Base-by-base conservation (phyloP, 139 green algal genomes). In the Picochlorum sp. region DNA sequence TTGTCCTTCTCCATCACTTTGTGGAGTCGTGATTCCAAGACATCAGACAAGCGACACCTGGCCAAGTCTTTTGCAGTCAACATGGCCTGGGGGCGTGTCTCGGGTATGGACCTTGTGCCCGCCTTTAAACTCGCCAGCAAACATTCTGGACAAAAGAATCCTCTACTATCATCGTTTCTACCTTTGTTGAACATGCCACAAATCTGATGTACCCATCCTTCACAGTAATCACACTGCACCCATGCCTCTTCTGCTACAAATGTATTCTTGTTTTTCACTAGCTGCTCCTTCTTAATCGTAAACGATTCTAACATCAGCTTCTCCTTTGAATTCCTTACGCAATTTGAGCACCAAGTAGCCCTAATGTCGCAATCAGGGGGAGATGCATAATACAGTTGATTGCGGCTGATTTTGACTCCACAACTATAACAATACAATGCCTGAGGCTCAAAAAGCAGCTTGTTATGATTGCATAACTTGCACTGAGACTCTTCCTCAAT, bases 171-270 rank as follows among this genome's bases (percentile, higher is more conserved):
- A 59, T 92, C 81, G 77, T 99, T 98, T 64, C 84, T 82, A 4
- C 89, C 82, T 63, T 91, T 90, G 80, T 98, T 98, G 81, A 98
- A 98, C 10, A 98, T 75, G 21, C 89, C 92, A 72, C 93, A 97
- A 34, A 98, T 87, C 76, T 95, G 80, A 78, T 99, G 94, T 68
- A 96, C 83, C 94, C 94, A 99, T 52, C 75, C 64, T 44, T 97
- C 70, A 81, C 94, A 99, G 47, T 70, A 45, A 76, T 98, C 92
- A 74, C 94, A 99, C 67, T 91, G 78, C 75, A 99, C 94, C 94
- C 94, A 99, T 16, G 75, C 77, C 77, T 96, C 90, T 73, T 94
- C 87, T 38, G 84, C 61, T 64, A 96, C 86, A 57, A 96, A 89
- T 56, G 96, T 89, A 60, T 98, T 99, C 52, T 92, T 95, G 49